Evolutionary conservation across 768 basidiomycete species (phyloP).

Genomic region (Lentinula edodes): DNA sequence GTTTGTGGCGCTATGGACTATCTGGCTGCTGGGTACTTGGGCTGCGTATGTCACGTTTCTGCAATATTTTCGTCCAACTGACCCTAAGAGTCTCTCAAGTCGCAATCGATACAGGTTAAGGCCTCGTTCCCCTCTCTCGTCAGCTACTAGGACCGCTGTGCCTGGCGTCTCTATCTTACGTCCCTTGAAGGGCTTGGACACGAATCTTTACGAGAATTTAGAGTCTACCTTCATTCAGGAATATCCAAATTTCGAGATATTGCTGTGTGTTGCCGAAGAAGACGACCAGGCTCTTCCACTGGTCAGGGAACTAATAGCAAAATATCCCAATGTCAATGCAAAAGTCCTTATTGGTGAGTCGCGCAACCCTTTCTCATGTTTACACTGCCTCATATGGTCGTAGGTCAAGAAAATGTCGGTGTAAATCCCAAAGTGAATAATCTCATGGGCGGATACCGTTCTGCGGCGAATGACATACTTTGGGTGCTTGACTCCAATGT

Average conservation of each 20-base stretch:
- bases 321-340: conserved; percentile 73
- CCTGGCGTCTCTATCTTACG: conserved; percentile 94
- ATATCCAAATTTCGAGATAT: conserved; percentile 87
- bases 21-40: conserved; percentile 62
- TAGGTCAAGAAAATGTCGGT: conserved; percentile 81
- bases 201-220: conserved; percentile 93
- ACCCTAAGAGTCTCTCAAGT: conserved; percentile 30
- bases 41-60: conserved; percentile 52
- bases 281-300: conserved; percentile 84
- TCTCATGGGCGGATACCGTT: conserved; percentile 75
- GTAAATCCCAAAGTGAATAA: conserved; percentile 99
- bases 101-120: conserved; percentile 69
- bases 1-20: conserved; percentile 57
- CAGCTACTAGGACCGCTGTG: conserved; percentile 37
- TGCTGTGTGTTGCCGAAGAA: conserved; percentile 88
- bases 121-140: conserved; percentile 54
- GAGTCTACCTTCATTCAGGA: conserved; percentile 91
- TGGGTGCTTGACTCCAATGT: conserved; percentile 99
- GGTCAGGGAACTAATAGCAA: conserved; percentile 68
- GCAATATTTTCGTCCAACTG: not conserved
- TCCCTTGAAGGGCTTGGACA: conserved; percentile 91
- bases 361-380: not conserved
- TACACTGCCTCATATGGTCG: conserved; percentile 2
- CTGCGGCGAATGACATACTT: conserved; percentile 82
- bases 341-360: conserved; percentile 70